phyloP scores from a whole-genome alignment of 176 grass and related monocot species.

The Oryza australiensis region DNA sequence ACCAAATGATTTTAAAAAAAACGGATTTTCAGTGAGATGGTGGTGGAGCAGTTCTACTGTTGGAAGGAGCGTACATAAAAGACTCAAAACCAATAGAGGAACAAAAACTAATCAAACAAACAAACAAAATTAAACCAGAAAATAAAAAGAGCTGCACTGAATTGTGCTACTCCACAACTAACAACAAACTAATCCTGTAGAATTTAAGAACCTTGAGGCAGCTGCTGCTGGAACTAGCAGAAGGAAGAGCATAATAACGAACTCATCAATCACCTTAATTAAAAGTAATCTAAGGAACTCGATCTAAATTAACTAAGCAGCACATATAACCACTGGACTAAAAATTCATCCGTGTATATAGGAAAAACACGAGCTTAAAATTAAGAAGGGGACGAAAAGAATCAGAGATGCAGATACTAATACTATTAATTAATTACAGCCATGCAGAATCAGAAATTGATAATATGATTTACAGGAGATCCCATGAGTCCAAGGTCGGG shows the following conservation, averaged over 20 bases:
- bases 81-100: not conserved
- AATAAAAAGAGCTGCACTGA: not conserved
- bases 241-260: too few species aligned
- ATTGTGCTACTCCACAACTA: too few species aligned
- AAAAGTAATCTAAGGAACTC: too few species aligned
- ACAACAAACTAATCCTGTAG: not conserved
- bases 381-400: not conserved
- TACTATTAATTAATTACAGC: not conserved
- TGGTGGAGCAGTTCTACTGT: not conserved
- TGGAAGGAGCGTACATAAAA: not conserved
- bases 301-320: too few species aligned
- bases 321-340: too few species aligned
- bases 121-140: too few species aligned
- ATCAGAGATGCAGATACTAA: not conserved
- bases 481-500: slow-evolving; percentile 55
- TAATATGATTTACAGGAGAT: not conserved
- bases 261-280: too few species aligned
- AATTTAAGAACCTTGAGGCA: not conserved
- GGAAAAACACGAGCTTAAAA: too few species aligned
- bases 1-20: not conserved
- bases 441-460: not conserved
- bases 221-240: too few species aligned
- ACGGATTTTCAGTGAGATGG: not conserved
- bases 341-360: too few species aligned
- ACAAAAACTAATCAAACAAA: not conserved